Conservation (phyloP, 2,329 filamentous ascomycete species). For the Fusarium ramigenum region DNA sequence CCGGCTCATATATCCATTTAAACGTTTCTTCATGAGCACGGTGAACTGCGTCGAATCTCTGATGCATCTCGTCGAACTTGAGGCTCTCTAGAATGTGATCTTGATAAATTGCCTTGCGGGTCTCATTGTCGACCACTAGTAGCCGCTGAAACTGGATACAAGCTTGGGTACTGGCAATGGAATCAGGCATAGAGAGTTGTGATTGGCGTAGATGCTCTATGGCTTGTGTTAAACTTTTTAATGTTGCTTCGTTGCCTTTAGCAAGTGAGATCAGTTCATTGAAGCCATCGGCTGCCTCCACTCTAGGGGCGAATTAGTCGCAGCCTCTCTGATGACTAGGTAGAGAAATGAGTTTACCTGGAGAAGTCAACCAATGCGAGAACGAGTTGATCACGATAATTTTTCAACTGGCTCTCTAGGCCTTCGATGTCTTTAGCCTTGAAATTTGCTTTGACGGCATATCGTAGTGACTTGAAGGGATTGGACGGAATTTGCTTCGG, state of each 20-base stretch:
- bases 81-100: background rate
- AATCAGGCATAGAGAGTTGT: too few relatives aligned
- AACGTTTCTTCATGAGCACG: background rate
- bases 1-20: background rate
- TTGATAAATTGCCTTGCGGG: accelerated
- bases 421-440: background rate
- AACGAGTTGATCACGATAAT: background rate
- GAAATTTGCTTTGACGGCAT: background rate
- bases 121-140: accelerated
- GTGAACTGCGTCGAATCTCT: background rate
- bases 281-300: background rate
- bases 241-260: background rate
- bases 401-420: accelerated
- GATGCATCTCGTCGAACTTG: background rate
- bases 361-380: background rate
- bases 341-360: too few relatives aligned
- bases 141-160: background rate
- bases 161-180: too few relatives aligned
- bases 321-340: too few relatives aligned
- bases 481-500: accelerated
- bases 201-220: background rate
- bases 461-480: background rate
- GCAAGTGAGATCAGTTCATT: background rate
- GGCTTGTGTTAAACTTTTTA: background rate
- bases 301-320: too few relatives aligned